Evolutionary conservation across 179 eudicot genomes (phyloP).

Genomic region (Amaranthus tricolor): DNA sequence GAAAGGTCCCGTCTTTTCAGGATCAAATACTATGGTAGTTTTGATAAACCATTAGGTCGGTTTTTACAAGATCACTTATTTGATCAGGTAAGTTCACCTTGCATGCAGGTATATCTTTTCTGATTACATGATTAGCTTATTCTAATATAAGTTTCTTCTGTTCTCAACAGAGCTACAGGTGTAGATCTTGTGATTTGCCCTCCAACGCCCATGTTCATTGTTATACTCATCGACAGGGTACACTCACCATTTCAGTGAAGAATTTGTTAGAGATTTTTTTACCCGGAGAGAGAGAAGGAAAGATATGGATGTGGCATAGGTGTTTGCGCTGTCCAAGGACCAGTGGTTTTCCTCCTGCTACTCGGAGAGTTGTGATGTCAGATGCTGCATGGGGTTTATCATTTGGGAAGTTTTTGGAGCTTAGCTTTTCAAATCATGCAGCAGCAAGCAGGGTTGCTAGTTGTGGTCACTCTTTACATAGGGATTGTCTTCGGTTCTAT

Average conservation of each 20-base stretch:
- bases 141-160: conserved; percentile 4
- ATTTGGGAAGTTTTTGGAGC: conserved; percentile 97
- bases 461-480: conserved; percentile 97
- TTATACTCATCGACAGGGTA: conserved; percentile 97
- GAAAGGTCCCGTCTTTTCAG: conserved; percentile 94
- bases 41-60: conserved; percentile 94
- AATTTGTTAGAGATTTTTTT: conserved; percentile 68
- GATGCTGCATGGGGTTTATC: conserved; percentile 99
- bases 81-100: conserved; percentile 57
- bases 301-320: conserved; percentile 99
- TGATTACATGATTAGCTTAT: background rate
- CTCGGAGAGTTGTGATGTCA: conserved; percentile 92
- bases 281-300: conserved; percentile 91
- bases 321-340: conserved; percentile 90
- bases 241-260: conserved; percentile 98
- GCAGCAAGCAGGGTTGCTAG: conserved; percentile 99
- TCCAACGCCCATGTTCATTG: conserved; percentile 98
- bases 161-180: conserved; percentile 59
- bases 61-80: conserved; percentile 88
- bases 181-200: conserved; percentile 87
- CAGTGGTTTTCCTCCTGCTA: conserved; percentile 89
- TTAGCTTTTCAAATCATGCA: conserved; percentile 98
- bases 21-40: conserved; percentile 89
- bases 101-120: background rate
- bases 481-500: conserved; percentile 97